Evolutionary conservation across 1,284 basidiomycete species (phyloP), one percentile per base, ranked within the genome.

Genomic region (Dichomitus squalens): DNA sequence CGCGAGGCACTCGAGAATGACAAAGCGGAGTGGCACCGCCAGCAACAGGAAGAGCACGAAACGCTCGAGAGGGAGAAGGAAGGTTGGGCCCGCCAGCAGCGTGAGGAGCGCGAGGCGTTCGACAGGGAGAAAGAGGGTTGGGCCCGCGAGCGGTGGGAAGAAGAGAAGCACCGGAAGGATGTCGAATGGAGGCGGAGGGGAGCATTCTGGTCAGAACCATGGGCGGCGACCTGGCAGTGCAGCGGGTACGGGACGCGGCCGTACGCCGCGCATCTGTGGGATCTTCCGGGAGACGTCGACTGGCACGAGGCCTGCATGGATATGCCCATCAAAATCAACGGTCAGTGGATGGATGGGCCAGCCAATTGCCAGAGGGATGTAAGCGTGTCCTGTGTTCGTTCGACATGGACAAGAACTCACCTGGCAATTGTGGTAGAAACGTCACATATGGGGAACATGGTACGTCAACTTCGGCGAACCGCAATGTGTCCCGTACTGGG

Each of bases 381-480:
- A 38, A 53, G 56, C 38, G 5, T 8, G 5, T 20, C 47, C 14
- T 21, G 14, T 12, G 23, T 51, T 20, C 16, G 25, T 7, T 38
- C 31, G n/a, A 18, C n/a, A n/a, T n/a, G 3, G 23, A 29, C 29
- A 11, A 14, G 11, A n/a, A 31, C 38, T 20, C n/a, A 34, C 18
- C 25, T 7, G 20, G 12, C n/a, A 14, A 6, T 7, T 21, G 18
- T 44, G 27, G 31, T 6, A 23, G 50, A 7, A 49, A 46, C 39
- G 53, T 40, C 61, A 61, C 2, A 47, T 65, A 9, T 54, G 58
- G 12, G 67, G 64, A 4, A 55, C 54, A 33, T 69, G 67, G 66
- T 52, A 49, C 12, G 52, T 70, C 8, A 51, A 60, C 21, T 61
- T 60, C 34, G 66, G 61, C 20, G 66, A 63, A 20, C 53, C 61